A percentile compares a stretch with the other conserved stretches of the same genome.
Evolutionary conservation across 768 basidiomycete species (phyloP).

Genomic region (Macrolepiota albuminosa): DNA sequence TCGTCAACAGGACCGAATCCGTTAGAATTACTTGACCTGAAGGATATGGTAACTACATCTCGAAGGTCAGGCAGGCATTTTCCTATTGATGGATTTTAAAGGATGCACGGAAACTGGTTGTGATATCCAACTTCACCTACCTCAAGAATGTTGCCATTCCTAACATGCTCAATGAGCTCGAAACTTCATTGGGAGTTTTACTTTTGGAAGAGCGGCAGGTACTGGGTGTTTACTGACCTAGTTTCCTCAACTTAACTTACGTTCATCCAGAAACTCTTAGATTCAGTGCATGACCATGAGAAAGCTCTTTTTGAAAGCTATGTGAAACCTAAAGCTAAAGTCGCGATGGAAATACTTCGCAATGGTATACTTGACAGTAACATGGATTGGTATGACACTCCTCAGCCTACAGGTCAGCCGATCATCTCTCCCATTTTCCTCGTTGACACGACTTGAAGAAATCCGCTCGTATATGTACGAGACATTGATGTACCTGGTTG

Average conservation of each 20-base stretch:
- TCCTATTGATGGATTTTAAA: conserved; percentile 23
- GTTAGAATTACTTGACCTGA: conserved; percentile 55
- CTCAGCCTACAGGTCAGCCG: conserved; percentile 73
- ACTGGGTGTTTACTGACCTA: conserved; percentile 13
- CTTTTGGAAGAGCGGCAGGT: conserved; percentile 74
- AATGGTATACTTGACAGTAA: conserved; percentile 72
- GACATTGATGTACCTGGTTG: conserved; percentile 81
- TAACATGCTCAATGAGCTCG: conserved; percentile 74
- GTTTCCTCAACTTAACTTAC: neutral
- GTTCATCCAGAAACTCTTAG: conserved; percentile 55
- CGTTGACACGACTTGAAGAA: conserved; percentile 37
- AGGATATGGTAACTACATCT: conserved; percentile 47
- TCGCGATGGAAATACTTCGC: conserved; percentile 62
- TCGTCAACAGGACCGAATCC: conserved; percentile 39
- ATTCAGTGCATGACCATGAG: conserved; percentile 80
- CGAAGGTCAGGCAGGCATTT: neutral
- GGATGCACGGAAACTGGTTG: conserved; percentile 84
- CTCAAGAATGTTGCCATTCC: conserved; percentile 70
- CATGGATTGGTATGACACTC: conserved; percentile 94
- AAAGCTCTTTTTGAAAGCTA: conserved; percentile 87
- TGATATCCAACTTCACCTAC: conserved; percentile 84
- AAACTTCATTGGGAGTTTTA: conserved; percentile 66
- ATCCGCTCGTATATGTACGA: conserved; percentile 95
- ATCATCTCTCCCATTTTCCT: conserved; percentile 24
- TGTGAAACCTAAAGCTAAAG: conserved; percentile 73